Percentiles rank a stretch among this genome's conserved stretches.
Evolutionary conservation across 2,329 filamentous ascomycete species (phyloP).

Genomic region (Apiospora marii): DNA sequence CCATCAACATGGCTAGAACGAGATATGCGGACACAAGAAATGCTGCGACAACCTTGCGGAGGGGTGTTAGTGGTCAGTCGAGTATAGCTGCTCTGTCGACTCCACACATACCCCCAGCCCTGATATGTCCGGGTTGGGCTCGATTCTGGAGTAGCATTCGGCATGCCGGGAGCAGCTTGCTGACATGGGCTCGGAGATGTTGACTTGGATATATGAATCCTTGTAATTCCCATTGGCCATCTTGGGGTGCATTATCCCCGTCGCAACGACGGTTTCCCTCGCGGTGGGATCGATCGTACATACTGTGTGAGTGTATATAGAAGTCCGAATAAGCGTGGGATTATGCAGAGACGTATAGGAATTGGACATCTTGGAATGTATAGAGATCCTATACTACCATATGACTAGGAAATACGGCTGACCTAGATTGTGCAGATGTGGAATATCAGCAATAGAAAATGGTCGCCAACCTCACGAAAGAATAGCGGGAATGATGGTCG

Average conservation of each 20-base stretch:
- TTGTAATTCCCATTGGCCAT: not conserved
- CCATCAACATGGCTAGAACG: not conserved
- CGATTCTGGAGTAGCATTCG: not conserved
- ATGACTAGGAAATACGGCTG: too few species aligned
- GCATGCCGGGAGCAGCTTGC: not conserved
- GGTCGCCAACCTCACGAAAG: not conserved
- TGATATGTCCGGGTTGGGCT: not conserved
- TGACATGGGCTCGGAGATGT: not conserved
- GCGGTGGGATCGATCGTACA: not conserved
- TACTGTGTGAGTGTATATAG: not conserved
- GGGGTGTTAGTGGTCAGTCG: not conserved
- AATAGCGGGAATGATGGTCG: too few species aligned
- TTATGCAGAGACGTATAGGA: too few species aligned
- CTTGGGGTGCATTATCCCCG: not conserved
- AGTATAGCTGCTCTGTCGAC: not conserved
- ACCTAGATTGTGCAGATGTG: not conserved
- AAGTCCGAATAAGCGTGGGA: not conserved
- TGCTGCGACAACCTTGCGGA: not conserved
- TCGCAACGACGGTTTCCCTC: not conserved
- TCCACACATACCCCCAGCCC: not conserved
- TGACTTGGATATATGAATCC: not conserved
- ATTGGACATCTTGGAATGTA: too few species aligned
- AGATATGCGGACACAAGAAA: not conserved
- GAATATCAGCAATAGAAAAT: too few species aligned
- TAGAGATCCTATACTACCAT: too few species aligned